These are phyloP conservation scores for Phialocephala subalpina DNA, from an alignment of 2,329 filamentous ascomycete species.

Conservation along the genomic window DNA sequence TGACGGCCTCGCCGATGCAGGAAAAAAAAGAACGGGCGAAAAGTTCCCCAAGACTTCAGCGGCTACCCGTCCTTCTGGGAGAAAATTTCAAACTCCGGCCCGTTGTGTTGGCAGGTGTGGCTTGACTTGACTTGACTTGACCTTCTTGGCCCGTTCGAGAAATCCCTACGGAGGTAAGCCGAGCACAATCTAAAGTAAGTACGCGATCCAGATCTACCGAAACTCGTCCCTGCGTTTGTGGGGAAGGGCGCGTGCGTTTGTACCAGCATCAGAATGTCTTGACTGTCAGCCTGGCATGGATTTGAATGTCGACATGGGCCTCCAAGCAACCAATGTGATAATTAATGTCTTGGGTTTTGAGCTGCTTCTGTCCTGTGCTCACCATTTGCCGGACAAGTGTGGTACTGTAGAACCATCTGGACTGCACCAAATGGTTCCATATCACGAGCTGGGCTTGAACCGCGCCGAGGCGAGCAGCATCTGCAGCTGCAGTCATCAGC, in stretches of 20 bases:
- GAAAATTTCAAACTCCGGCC: not conserved
- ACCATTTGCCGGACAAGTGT: not conserved
- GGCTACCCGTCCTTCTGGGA: not conserved
- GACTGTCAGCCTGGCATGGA: slow-evolving; percentile 4
- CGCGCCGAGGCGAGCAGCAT: not conserved
- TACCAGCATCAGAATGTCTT: slow-evolving; percentile 4
- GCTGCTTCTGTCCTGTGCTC: not conserved
- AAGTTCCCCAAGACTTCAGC: no score
- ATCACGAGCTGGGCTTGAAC: not conserved
- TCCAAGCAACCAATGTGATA: not conserved
- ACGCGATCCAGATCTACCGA: not conserved
- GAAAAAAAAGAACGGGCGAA: no score
- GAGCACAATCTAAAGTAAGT: no score
- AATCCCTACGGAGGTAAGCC: no score
- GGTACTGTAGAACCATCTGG: not conserved
- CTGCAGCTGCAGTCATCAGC: not conserved
- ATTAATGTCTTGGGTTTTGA: not conserved
- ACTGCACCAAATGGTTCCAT: not conserved
- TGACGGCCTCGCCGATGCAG: no score
- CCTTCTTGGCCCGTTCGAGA: not conserved
- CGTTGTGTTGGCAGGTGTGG: not conserved
- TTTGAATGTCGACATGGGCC: not conserved
- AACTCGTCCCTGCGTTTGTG: not conserved
- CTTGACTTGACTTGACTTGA: not conserved
- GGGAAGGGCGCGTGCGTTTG: not conserved